phyloP scores from a whole-genome alignment of 2,329 filamentous ascomycete genomes.

The Aspergillus ochraceoroseus region DNA sequence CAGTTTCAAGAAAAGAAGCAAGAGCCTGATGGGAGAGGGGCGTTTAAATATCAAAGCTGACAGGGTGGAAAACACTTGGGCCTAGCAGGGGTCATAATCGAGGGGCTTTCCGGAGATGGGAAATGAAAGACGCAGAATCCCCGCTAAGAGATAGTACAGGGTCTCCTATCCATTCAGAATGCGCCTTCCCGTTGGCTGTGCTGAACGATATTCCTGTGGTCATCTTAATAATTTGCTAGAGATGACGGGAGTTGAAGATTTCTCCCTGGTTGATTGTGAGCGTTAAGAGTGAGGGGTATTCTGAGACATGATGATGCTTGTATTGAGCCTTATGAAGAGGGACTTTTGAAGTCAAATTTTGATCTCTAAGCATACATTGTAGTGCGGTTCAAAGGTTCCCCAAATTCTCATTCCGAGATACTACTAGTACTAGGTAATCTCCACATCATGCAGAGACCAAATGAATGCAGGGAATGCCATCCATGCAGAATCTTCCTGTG shows the following conservation, averaged over 20 bases:
- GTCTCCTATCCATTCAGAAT: conserved; percentile 7
- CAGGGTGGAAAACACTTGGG: neutral
- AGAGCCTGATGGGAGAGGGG: too few relatives aligned
- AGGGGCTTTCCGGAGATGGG: conserved; percentile 1
- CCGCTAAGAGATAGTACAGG: conserved; percentile 8
- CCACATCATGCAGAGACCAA: conserved; percentile 2
- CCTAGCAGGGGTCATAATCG: conserved; percentile 1
- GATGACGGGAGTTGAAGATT: neutral
- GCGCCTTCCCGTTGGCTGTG: conserved; percentile 2
- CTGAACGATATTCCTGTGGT: conserved; percentile 4
- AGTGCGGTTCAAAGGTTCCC: too few relatives aligned
- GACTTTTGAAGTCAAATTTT: too few relatives aligned
- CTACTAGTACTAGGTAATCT: too few relatives aligned
- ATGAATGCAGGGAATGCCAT: conserved; percentile 1
- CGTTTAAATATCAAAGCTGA: too few relatives aligned
- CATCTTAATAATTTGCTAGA: neutral
- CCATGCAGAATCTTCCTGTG: conserved; percentile 8
- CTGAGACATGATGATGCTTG: too few relatives aligned
- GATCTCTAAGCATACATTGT: too few relatives aligned
- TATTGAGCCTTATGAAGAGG: too few relatives aligned
- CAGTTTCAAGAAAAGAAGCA: too few relatives aligned
- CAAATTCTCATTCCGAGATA: too few relatives aligned
- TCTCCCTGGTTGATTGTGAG: neutral
- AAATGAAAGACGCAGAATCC: conserved; percentile 8
- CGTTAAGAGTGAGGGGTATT: conserved; percentile 4